Percentiles rank a stretch among this genome's conserved stretches.
Conservation (phyloP, 495 filamentous ascomycete species). For the Hypoxylon rickii region DNA sequence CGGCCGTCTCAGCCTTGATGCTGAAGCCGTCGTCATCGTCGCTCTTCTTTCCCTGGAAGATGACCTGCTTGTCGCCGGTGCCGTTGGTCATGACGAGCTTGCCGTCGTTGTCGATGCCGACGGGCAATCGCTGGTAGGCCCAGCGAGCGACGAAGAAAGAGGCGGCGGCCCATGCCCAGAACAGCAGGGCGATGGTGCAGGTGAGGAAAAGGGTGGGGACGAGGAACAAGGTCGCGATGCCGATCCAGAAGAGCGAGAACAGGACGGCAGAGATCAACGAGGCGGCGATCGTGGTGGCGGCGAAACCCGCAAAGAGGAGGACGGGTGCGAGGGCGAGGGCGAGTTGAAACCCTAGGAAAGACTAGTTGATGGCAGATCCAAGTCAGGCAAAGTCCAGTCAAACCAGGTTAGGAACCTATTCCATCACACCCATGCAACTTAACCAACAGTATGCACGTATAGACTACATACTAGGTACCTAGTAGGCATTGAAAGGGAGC, state of each 20-base stretch:
- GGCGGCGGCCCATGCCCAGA: slow-evolving; percentile 67
- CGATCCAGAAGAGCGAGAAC: slow-evolving; percentile 65
- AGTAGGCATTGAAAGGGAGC: no score
- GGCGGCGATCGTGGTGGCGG: slow-evolving; percentile 58
- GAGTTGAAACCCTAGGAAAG: slow-evolving; percentile 62
- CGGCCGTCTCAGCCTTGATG: slow-evolving; percentile 29
- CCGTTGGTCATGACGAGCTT: slow-evolving; percentile 11
- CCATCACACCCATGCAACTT: neutral
- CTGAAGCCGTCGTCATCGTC: slow-evolving; percentile 8
- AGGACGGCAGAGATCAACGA: slow-evolving; percentile 58
- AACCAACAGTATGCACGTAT: neutral
- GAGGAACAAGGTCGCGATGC: slow-evolving; percentile 65
- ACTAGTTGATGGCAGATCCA: slow-evolving; percentile 23
- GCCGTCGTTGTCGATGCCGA: slow-evolving; percentile 20
- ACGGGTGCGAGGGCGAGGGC: slow-evolving; percentile 62
- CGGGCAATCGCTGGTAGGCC: slow-evolving; percentile 43
- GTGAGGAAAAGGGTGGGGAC: slow-evolving; percentile 67
- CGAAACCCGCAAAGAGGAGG: slow-evolving; percentile 64
- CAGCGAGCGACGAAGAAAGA: slow-evolving; percentile 60
- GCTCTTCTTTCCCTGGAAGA: slow-evolving; percentile 21
- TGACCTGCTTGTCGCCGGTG: slow-evolving; percentile 22
- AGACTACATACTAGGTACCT: neutral
- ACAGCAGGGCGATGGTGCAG: slow-evolving; percentile 54
- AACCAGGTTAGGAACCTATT: neutral
- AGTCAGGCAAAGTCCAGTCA: no score